Conservation (phyloP, 306 rosid genomes). For the Pueraria montana region DNA sequence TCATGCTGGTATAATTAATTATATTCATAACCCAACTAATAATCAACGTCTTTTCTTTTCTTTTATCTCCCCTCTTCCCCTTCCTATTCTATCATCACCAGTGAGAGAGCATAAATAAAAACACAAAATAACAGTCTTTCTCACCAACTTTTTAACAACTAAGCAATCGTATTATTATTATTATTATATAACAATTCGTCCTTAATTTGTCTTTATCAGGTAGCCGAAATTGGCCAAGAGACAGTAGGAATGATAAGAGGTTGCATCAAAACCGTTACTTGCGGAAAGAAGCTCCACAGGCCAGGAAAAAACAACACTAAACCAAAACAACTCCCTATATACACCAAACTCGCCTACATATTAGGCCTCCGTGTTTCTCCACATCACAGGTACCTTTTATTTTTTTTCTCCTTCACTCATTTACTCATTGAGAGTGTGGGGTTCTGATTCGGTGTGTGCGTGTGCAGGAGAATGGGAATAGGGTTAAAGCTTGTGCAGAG, state of each 20-base stretch:
- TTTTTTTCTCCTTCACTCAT: not conserved
- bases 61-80: too few species aligned
- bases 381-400: slow-evolving; percentile 63
- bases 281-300: slow-evolving; percentile 74
- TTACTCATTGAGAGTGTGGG: not conserved
- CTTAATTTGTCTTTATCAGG: slow-evolving; percentile 53
- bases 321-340: slow-evolving; percentile 62
- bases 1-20: slow-evolving; percentile 72
- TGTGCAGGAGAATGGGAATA: slow-evolving; percentile 86
- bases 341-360: slow-evolving; percentile 80
- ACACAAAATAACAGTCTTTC: slow-evolving; percentile 27
- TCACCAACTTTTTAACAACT: slow-evolving; percentile 29
- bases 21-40: not conserved
- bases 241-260: slow-evolving; percentile 93
- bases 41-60: slow-evolving; percentile 6
- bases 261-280: slow-evolving; percentile 93
- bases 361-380: slow-evolving; percentile 96
- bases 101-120: not conserved
- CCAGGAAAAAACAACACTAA: slow-evolving; percentile 47
- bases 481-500: slow-evolving; percentile 70
- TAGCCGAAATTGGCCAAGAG: slow-evolving; percentile 74
- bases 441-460: not conserved
- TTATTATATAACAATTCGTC: not conserved
- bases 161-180: too few species aligned
- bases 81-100: not conserved